Conservation (phyloP, 1,284 basidiomycete species). For the Ceratorhiza oryzae-sativae region DNA sequence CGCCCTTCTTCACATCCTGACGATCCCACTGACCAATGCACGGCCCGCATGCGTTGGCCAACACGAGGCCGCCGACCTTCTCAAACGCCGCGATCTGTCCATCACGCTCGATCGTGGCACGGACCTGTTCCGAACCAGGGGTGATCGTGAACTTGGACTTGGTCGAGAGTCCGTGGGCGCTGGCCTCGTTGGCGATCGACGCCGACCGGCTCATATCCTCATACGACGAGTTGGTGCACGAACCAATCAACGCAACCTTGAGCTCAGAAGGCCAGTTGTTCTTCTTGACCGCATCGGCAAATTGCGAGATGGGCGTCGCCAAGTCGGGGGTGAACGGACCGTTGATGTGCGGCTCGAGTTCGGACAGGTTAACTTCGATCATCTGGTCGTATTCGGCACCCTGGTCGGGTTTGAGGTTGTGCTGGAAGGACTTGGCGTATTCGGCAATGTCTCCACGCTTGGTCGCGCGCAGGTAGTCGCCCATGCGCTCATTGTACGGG, state of each 20-base stretch:
- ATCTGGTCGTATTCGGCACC: conserved; percentile 93
- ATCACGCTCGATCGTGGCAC: conserved; percentile 96
- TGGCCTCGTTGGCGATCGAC: conserved; percentile 90
- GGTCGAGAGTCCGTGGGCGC: conserved; percentile 83
- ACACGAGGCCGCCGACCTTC: conserved; percentile 87
- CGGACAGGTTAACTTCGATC: conserved; percentile 94
- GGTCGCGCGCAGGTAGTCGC: conserved; percentile 91
- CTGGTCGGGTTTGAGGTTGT: conserved; percentile 92
- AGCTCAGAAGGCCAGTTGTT: conserved; percentile 97
- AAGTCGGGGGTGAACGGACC: conserved; percentile 98
- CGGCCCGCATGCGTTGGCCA: conserved; percentile 98
- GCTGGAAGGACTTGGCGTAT: conserved; percentile 88
- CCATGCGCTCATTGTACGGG: conserved; percentile 98
- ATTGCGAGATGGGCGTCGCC: conserved; percentile 95
- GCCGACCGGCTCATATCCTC: conserved; percentile 99
- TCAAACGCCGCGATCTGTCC: conserved; percentile 92
- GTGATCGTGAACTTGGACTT: conserved; percentile 98
- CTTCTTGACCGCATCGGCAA: conserved; percentile 90
- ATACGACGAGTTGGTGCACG: conserved; percentile 99
- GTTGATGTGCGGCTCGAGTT: conserved; percentile 99
- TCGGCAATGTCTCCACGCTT: conserved; percentile 87
- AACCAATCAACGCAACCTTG: conserved; percentile 97
- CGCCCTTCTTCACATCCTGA: conserved; percentile 95
- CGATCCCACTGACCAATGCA: conserved; percentile 99
- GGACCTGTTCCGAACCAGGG: conserved; percentile 97